phyloP scores from a whole-genome alignment of 2,329 filamentous ascomycete genomes.

The Fusarium palustre region DNA sequence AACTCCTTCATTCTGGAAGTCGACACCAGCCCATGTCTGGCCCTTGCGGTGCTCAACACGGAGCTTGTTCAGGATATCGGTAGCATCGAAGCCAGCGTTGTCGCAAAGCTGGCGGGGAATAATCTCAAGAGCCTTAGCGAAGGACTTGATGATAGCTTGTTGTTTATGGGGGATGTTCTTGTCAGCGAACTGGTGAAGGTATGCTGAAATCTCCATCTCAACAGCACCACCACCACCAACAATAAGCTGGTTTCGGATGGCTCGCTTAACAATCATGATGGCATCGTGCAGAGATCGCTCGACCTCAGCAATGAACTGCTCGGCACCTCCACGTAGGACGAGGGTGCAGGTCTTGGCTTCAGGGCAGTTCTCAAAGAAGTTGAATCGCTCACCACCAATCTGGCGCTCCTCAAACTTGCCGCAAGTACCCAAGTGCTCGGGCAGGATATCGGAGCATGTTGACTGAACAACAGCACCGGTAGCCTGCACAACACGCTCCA shows the following conservation, averaged over 20 bases:
- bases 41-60: slow-evolving; percentile 97
- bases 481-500: slow-evolving; percentile 95
- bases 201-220: slow-evolving; percentile 97
- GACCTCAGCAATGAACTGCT: slow-evolving; percentile 99
- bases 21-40: slow-evolving; percentile 93
- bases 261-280: slow-evolving; percentile 99
- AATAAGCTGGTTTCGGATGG: slow-evolving; percentile 93
- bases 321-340: slow-evolving; percentile 92
- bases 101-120: slow-evolving; percentile 98
- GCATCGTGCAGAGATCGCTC: slow-evolving; percentile 98
- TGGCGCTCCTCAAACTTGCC: slow-evolving; percentile 94
- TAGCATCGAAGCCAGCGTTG: slow-evolving; percentile 98
- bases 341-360: slow-evolving; percentile 97
- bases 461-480: slow-evolving; percentile 93
- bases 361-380: slow-evolving; percentile 97
- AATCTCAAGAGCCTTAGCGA: slow-evolving; percentile 96
- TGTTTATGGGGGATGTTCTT: slow-evolving; percentile 94
- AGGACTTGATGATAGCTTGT: slow-evolving; percentile 96
- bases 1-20: slow-evolving; percentile 92
- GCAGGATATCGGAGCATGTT: slow-evolving; percentile 93
- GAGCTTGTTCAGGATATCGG: slow-evolving; percentile 95
- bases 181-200: slow-evolving; percentile 92
- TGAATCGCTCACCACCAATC: slow-evolving; percentile 97
- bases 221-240: slow-evolving; percentile 94
- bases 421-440: slow-evolving; percentile 90